Conservation (phyloP, 139 green algal species). For the Chlorella sp. region DNA sequence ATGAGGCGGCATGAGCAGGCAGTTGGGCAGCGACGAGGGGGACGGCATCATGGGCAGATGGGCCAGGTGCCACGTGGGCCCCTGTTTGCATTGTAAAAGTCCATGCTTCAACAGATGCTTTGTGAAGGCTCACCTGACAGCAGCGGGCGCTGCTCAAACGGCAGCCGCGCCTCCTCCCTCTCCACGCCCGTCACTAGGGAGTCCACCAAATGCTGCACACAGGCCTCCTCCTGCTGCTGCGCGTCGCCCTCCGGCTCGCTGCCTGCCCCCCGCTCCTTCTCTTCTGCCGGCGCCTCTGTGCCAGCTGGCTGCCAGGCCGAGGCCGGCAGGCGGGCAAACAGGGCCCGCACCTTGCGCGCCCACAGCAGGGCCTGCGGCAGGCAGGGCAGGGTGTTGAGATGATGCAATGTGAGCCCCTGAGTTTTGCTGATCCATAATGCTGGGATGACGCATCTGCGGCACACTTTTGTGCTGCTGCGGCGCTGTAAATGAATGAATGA, state of each 20-base stretch:
- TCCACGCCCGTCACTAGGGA: neutral
- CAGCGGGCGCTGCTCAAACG: conserved; percentile 9
- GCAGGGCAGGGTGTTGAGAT: too few species aligned
- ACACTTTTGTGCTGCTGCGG: too few species aligned
- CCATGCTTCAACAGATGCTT: too few species aligned
- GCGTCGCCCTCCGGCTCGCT: neutral
- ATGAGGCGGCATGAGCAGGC: too few species aligned
- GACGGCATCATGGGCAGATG: too few species aligned
- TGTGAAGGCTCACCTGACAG: conserved; percentile 15
- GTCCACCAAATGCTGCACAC: neutral
- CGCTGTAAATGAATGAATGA: too few species aligned
- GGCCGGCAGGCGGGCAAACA: conserved; percentile 16
- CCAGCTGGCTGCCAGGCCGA: neutral
- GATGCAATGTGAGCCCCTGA: too few species aligned
- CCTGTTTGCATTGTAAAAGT: too few species aligned
- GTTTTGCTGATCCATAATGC: too few species aligned
- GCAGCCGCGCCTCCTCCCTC: neutral
- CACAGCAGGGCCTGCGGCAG: conserved; percentile 21
- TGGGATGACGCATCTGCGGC: too few species aligned
- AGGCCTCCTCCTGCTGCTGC: neutral
- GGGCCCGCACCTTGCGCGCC: neutral
- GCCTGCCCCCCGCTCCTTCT: neutral
- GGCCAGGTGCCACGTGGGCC: too few species aligned
- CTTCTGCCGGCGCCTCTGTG: neutral
- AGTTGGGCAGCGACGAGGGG: too few species aligned